These are phyloP conservation scores for Plenodomus lindquistii DNA, from an alignment of 2,329 filamentous ascomycete genomes.

Conservation along the genomic window DNA sequence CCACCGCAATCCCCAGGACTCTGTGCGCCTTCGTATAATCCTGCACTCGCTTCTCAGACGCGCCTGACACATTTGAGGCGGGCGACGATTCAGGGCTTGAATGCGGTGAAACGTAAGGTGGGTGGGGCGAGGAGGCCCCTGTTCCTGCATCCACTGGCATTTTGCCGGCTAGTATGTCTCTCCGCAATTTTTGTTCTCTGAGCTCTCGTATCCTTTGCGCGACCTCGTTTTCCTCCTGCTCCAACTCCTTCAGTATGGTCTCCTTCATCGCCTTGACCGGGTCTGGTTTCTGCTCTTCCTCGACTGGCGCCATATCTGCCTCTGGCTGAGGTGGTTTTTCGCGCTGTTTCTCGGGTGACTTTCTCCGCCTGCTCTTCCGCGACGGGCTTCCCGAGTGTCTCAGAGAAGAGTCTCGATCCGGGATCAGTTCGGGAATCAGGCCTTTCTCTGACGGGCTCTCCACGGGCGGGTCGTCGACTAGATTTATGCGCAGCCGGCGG, in stretches of 20 bases:
- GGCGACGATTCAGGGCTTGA: constrained; percentile 34
- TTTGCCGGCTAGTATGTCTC: constrained; percentile 49
- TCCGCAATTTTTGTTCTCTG: constrained; percentile 60
- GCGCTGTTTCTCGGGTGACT: constrained; percentile 25
- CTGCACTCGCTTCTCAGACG: constrained; percentile 32
- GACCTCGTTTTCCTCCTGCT: constrained; percentile 58
- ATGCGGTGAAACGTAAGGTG: constrained; percentile 40
- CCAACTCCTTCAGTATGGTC: constrained; percentile 38
- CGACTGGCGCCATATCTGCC: constrained; percentile 24
- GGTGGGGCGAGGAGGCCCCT: constrained; percentile 43
- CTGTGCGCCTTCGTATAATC: constrained; percentile 48
- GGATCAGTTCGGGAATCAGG: constrained; percentile 39
- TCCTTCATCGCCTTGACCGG: constrained; percentile 28
- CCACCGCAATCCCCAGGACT: constrained; percentile 43
- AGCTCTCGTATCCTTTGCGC: constrained; percentile 62
- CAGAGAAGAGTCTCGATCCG: constrained; percentile 40
- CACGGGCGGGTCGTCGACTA: constrained; percentile 25
- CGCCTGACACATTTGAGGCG: constrained; percentile 38
- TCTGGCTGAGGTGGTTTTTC: constrained; percentile 27
- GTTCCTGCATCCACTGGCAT: constrained; percentile 43
- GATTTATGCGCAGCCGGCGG: constrained; percentile 30
- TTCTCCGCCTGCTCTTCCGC: constrained; percentile 34
- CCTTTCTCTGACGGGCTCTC: constrained; percentile 35
- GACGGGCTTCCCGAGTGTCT: constrained; percentile 38
- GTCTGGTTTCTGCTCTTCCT: constrained; percentile 33